These are phyloP conservation scores for Cyberlindnera samutprakarnensis DNA, from an alignment of 805 yeast genomes.

Conservation along the genomic window DNA sequence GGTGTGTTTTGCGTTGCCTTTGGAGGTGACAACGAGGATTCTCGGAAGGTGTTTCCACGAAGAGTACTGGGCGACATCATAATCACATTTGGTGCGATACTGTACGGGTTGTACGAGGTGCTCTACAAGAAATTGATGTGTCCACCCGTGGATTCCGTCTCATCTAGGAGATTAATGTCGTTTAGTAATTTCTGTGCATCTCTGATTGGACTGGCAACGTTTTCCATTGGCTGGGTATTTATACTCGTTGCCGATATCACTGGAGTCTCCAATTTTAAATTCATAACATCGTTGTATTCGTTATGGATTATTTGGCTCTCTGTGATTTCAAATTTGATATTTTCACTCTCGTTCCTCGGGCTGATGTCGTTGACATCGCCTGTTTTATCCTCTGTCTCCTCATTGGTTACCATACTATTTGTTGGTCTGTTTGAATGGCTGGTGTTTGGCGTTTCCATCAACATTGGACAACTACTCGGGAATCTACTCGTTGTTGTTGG, in stretches of 20 bases:
- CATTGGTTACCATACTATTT: slow-evolving; percentile 67
- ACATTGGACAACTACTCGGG: slow-evolving; percentile 54
- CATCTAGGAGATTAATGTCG: slow-evolving; percentile 64
- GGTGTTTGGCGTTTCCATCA: slow-evolving; percentile 51
- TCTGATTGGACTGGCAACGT: slow-evolving; percentile 52
- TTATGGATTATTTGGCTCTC: slow-evolving; percentile 46
- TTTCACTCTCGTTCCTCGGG: slow-evolving; percentile 65
- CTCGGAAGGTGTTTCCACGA: slow-evolving; percentile 39
- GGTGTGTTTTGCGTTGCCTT: slow-evolving; percentile 82
- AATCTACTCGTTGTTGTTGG: slow-evolving; percentile 65
- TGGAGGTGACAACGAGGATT: slow-evolving; percentile 30
- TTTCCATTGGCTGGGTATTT: slow-evolving; percentile 39
- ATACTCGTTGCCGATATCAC: slow-evolving; percentile 42
- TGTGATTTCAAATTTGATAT: slow-evolving; percentile 53
- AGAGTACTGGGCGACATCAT: slow-evolving; percentile 62
- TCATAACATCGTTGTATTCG: slow-evolving; percentile 34
- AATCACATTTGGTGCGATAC: slow-evolving; percentile 64
- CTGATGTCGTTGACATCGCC: slow-evolving; percentile 83
- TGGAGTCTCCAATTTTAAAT: slow-evolving; percentile 50
- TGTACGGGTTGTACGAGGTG: slow-evolving; percentile 81
- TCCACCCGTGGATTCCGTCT: slow-evolving; percentile 57
- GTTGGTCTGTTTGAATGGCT: slow-evolving; percentile 75
- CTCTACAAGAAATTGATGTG: slow-evolving; percentile 70
- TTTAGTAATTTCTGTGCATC: slow-evolving; percentile 76
- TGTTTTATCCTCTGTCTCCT: slow-evolving; percentile 63